Conservation (phyloP, 192 early-diverging fungal species). For the Mortierella hygrophila region DNA sequence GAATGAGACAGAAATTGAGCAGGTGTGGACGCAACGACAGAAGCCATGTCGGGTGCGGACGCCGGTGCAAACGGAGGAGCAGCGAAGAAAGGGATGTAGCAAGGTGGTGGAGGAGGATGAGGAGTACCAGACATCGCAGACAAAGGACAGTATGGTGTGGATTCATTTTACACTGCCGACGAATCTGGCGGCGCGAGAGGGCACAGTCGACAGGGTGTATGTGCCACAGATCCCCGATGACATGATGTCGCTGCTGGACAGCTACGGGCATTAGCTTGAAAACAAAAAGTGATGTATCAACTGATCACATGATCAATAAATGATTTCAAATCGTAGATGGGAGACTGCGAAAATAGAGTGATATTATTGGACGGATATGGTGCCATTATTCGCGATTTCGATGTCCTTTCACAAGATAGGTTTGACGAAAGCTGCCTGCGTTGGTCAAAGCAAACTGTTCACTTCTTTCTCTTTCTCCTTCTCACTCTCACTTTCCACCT, state of each 20-base stretch:
- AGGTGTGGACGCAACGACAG: neutral
- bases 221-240: constrained; percentile 47
- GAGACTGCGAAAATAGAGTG: neutral
- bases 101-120: constrained; percentile 4
- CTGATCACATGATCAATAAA: neutral
- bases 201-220: constrained; percentile 21
- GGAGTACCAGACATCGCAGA: neutral
- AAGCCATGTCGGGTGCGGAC: neutral
- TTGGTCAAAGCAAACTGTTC: constrained; percentile 1
- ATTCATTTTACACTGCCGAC: constrained; percentile 22
- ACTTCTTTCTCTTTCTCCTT: neutral
- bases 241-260: constrained; percentile 34
- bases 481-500: constrained; percentile 6
- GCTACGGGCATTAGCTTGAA: neutral
- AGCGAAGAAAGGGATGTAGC: neutral
- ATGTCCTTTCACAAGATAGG: neutral
- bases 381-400: constrained; percentile 23
- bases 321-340: constrained; percentile 2
- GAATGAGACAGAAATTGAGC: neutral
- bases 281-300: no score
- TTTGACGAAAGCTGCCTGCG: neutral
- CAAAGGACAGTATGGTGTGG: constrained; percentile 30
- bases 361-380: constrained; percentile 22
- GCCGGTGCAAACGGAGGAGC: neutral
- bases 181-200: constrained; percentile 25